Conservation (phyloP, 441 rosid species). For the Manihot esculenta region DNA sequence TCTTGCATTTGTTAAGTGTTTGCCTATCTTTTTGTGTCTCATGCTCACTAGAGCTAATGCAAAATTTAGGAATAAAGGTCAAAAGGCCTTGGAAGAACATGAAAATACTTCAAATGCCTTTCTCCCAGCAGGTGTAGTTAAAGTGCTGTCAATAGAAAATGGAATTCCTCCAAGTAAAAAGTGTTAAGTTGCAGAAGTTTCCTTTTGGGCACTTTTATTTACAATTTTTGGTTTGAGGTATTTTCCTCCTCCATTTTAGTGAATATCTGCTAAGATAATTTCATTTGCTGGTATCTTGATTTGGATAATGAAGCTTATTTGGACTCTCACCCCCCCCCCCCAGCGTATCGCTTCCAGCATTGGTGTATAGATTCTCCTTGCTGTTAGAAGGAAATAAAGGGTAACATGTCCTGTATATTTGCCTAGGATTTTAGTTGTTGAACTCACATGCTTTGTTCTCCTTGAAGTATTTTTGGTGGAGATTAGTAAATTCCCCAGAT, state of each 20-base stretch:
- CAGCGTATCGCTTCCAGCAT: neutral
- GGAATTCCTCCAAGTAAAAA: neutral
- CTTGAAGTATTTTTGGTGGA: neutral
- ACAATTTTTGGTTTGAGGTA: neutral
- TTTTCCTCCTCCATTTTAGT: neutral
- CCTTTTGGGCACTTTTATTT: neutral
- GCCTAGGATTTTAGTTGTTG: neutral
- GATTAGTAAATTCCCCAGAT: conserved; percentile 1
- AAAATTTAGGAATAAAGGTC: neutral
- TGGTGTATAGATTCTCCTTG: neutral
- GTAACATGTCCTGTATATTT: neutral
- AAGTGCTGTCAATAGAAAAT: neutral
- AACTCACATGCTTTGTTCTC: neutral
- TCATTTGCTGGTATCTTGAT: neutral
- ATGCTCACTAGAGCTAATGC: neutral
- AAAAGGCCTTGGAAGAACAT: conserved; percentile 3
- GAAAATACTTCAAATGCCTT: neutral
- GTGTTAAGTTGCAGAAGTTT: neutral
- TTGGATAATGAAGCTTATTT: neutral
- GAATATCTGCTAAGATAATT: neutral
- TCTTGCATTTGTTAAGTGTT: neutral
- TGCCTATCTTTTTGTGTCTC: neutral
- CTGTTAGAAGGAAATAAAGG: neutral
- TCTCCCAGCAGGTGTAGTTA: neutral
- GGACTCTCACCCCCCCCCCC: neutral